Base-by-base conservation (phyloP, 805 yeast species). In the Saccharomycopsis selenospora region DNA sequence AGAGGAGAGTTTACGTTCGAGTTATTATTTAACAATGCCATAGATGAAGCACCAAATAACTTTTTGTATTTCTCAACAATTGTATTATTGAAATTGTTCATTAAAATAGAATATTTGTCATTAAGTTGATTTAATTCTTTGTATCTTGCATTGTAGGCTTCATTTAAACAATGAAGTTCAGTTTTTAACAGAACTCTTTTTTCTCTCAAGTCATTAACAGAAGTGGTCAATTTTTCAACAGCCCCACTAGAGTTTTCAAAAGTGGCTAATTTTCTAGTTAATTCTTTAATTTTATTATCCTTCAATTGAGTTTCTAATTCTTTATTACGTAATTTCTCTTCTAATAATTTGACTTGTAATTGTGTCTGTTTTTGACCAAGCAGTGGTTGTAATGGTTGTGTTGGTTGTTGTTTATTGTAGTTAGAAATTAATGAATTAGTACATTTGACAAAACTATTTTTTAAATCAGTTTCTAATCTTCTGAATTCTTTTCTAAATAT, bases 11-110 rank as follows among this genome's bases (percentile, higher is more conserved):
- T 33, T 14, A 20, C 20, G 4, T 17, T 33, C 10, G 38, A 33
- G 38, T 33, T 28, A 20, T 46, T 46, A 36, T 50, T 44, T 4
- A 46, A 24, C 36, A 46, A 17, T 3, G 38, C 53, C 53, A 46
- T 43, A 11, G 53, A 45, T 7, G 50, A 46, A 10, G 53, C 46
- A 13, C 53, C 53, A 40, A 50, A 46, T 3, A 50, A 46, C 26
- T 50, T 50, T 24, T 50, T 50, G 46, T 46, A 50, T 27, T 50
- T 50, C 11, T 50, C 53, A 33, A 50, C 20, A 47, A 50, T 43
- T 23, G 42, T 11, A 20, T 42, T 50, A 23, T 46, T 50, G 45
- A 50, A 26, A 30, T 33, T 47, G 6, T n/a, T 22, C 24, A 46
- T 7, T 13, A 50, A 27, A 14, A 38, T 40, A 14, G 24, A 29